Evolutionary conservation across 2,329 filamentous ascomycete species (phyloP), one percentile per base, ranked within the genome.

Genomic region (Xylogone sp.): DNA sequence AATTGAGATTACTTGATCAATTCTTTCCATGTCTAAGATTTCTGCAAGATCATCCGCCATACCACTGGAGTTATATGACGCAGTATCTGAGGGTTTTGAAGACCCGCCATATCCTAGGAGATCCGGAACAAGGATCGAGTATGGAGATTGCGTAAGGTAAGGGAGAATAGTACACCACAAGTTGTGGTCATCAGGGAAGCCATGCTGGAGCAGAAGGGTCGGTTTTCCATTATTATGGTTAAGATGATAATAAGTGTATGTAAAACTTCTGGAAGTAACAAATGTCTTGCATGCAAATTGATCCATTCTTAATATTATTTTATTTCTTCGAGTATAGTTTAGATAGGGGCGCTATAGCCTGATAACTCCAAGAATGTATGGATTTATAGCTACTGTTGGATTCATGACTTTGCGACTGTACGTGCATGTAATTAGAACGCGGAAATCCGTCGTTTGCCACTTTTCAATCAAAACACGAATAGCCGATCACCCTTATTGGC

Each of bases 131-230:
- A 77, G 48, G 9, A 76, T 57, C 0, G 73, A 72, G 51, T 74
- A 54, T 34, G 0, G 59, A 21, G 43, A 48, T 39, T 48, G 52
- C 56, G 46, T 55, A 56, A 50, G 49, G 50, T 7, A 51, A 24
- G 9, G 7, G 16, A 49, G 56, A 51, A 45, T n/a, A 7, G 19
- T 18, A 21, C 7, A 9, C 46, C 73, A 78, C 62, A 76, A 73
- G 31, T 65, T 62, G 18, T 66, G 64, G 24, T 69, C 71, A 7
- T 73, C 75, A 21, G 75, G 74, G 44, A 75, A 75, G 29, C 75
- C 73, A 53, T 77, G 75, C 10, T 77, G 64, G 47, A 78, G 64
- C 18, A 78, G 60, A 7, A 77, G 58, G 0, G 73, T 74, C 3
- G 63, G 39, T 6, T 2, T 16, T 12, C 45, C 20, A 18, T 45